A percentile compares a stretch with the other conserved stretches of the same genome.
Conservation (phyloP, 345 rosid species). For the Eucalyptus erythrocorys region DNA sequence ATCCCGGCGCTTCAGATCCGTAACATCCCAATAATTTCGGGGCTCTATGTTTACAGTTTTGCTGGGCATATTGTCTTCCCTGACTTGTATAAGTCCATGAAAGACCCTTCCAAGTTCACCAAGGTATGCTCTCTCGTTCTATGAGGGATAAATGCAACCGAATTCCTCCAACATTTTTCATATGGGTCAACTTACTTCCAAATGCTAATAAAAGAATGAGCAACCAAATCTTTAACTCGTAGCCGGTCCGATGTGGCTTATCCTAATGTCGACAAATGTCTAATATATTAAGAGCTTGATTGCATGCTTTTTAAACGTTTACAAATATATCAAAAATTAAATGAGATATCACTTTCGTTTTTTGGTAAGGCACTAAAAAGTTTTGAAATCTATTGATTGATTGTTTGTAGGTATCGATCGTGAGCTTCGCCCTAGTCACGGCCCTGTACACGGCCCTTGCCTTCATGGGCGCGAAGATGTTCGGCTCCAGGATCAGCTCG, state of each 20-base stretch:
- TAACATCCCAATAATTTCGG: conserved; percentile 56
- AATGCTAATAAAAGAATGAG: too few relatives aligned
- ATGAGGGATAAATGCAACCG: too few relatives aligned
- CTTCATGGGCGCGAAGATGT: conserved; percentile 60
- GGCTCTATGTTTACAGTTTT: conserved; percentile 50
- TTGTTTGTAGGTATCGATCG: conserved; percentile 38
- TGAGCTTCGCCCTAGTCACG: conserved; percentile 54
- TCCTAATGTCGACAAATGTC: too few relatives aligned
- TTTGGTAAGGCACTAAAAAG: not conserved
- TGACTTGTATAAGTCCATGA: conserved; percentile 57
- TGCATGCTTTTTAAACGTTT: too few relatives aligned
- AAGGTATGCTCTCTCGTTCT: conserved; percentile 26
- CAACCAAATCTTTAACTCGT: too few relatives aligned
- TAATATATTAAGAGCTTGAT: too few relatives aligned
- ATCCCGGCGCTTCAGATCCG: conserved; percentile 33
- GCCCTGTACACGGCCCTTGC: conserved; percentile 39
- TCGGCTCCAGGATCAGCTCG: conserved; percentile 43
- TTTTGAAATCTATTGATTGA: not conserved
- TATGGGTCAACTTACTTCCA: too few relatives aligned
- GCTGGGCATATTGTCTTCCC: conserved; percentile 82
- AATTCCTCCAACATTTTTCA: too few relatives aligned
- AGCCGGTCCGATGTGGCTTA: too few relatives aligned
- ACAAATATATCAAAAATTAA: too few relatives aligned
- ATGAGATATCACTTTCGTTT: not conserved
- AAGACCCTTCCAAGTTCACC: conserved; percentile 63